phyloP scores from a whole-genome alignment of 495 filamentous ascomycete genomes.

The Neurospora tetrasperma region DNA sequence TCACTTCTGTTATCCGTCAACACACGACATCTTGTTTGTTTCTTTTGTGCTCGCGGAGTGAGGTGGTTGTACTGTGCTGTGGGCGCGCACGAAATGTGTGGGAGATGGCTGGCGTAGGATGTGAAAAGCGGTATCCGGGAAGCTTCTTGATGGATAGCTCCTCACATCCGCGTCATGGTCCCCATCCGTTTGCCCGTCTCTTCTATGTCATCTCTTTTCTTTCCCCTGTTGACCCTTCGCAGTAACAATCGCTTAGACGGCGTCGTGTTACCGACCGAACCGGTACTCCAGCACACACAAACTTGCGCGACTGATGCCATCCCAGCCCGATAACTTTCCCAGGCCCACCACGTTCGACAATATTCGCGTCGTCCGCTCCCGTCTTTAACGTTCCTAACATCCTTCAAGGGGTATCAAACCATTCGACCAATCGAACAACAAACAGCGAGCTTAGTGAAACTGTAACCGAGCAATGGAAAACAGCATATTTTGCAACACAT shows the following conservation, averaged over 20 bases:
- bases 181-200: background rate
- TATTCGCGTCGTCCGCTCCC: background rate
- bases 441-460: slow-evolving; percentile 32
- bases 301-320: background rate
- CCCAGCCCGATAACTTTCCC: background rate
- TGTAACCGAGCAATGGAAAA: slow-evolving; percentile 52
- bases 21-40: background rate
- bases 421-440: background rate
- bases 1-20: background rate
- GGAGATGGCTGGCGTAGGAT: background rate
- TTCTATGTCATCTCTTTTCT: background rate
- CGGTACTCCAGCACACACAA: background rate
- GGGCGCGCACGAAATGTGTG: background rate
- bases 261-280: background rate
- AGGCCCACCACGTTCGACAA: background rate
- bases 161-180: background rate
- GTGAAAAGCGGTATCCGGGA: background rate
- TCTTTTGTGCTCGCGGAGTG: background rate
- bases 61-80: background rate
- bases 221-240: background rate
- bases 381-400: background rate
- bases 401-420: background rate
- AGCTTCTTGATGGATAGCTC: background rate
- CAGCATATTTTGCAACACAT: slow-evolving; percentile 58
- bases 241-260: background rate